Evolutionary conservation across 306 rosid species (phyloP), one percentile per base, ranked within the genome.

Genomic region (Delonix regia): DNA sequence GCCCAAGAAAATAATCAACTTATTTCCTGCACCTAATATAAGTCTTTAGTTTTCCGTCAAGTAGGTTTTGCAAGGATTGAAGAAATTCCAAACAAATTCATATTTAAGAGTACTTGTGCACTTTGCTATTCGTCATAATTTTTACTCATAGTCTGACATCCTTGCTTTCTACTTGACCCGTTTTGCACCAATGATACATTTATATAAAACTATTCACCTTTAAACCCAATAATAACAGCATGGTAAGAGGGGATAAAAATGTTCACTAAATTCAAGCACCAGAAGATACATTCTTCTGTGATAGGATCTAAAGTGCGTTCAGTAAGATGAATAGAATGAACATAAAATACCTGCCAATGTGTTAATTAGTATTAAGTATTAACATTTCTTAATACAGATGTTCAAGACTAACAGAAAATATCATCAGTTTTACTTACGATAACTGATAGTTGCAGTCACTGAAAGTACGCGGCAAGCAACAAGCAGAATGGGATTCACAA

Each of bases 401-500:
- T 21, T 66, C 41, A 66, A 24, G 34, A 66, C 19, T 65, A 36
- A 66, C 15, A 52, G 16, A 24, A 5, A 47, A 24, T 44, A 51
- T 38, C 42, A 38, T 12, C 7, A 48, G 27, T 22, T 10, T 16
- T 48, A 47, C 34, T 63, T 49, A 75, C 14, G 16, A 62, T n/a
- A 63, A 62, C 11, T 6, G 42, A 33, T 45, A 47, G 8, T 48
- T 15, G 45, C 3, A 13, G 34, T 27, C 25, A 66, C 36, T 48
- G 41, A 64, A 76, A 61, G 76, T 25, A 81, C 53, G 42, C 66
- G 39, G 62, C 55, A 70, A 47, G 57, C 27, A 65, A 56, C 12
- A 19, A 60, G 74, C 27, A 38, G 67, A 19, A 48, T 19, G 34
- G 48, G 55, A 33, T 49, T 36, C 38, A 10, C 49, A 61, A 41